Evolutionary conservation across 345 rosid species (phyloP), one percentile per base, ranked within the genome.

Genomic region (Brassica napus): DNA sequence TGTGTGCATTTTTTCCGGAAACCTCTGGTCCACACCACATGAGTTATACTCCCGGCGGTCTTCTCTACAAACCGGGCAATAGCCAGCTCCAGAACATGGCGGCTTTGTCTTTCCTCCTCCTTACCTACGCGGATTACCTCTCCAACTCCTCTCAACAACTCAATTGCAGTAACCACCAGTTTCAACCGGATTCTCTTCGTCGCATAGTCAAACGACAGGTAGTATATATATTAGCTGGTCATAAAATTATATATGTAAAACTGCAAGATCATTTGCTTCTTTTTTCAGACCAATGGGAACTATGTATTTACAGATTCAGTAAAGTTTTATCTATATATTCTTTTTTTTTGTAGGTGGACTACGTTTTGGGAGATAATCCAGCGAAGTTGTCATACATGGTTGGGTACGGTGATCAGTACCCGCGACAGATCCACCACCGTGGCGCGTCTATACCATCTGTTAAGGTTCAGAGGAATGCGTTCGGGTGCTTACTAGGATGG

Each of bases 1-100:
- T 95, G 89, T 95, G 98, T 85, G 76, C 93, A 0, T 86, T 89
- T 10, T 68, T 93, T 2, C 94, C 89, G 2, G 87, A 86, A 10
- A 87, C 98, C 0, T 61, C 82, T 3, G 85, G 97, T 15, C 83
- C 88, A 67, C 97, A 91, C 83, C 97, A 91, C 83, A 84, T 91
- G 11, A 87, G 71, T 14, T 89, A 86, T 82, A 86, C 88, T 0
- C 93, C 94, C 0, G 92, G 94, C 0, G 99, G 98, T 74, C 89
- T 95, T 37, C 82, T 95, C 39, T 85, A 91, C 96, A 92, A 83
- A 83, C 89, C 84, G 5, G 98, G 97, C 1, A 93, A 92, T 76
- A 91, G 90, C 90, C 92, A 95, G 82, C 83, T 95, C 18, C 99
- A 95, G 57, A 96, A 93, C 57, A 85, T 93, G 5, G 90, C 91